Conservation (phyloP, 73 alveolate genomes). For the Diophrys appendiculata region DNA sequence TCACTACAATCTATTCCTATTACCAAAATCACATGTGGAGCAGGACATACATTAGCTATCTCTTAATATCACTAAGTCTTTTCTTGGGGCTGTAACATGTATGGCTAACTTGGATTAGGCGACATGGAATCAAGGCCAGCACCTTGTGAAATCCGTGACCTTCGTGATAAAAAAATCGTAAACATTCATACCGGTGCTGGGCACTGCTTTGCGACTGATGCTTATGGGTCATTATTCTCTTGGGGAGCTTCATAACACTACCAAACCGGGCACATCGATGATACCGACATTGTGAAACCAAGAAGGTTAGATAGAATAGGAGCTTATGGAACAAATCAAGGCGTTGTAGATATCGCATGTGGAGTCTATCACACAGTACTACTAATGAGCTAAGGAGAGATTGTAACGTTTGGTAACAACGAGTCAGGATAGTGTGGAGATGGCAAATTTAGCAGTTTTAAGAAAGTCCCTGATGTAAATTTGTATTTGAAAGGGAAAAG, state of each 20-base stretch:
- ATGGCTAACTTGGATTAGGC: conserved; percentile 26
- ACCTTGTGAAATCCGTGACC: conserved; percentile 18
- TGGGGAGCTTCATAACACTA: conserved; percentile 40
- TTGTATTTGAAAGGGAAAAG: conserved; percentile 9
- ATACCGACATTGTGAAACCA: conserved; percentile 21
- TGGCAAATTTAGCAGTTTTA: neutral
- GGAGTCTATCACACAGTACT: conserved; percentile 14
- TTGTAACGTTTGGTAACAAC: conserved; percentile 23
- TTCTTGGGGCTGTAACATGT: conserved; percentile 37
- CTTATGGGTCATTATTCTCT: conserved; percentile 14
- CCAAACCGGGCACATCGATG: conserved; percentile 34
- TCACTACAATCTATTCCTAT: conserved; percentile 16
- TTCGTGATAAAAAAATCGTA: conserved; percentile 9
- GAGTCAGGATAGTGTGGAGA: conserved; percentile 41
- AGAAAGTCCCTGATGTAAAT: neutral
- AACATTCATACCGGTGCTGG: conserved; percentile 35
- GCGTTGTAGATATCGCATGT: conserved; percentile 18
- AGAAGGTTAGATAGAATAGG: conserved; percentile 15
- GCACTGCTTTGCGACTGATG: conserved; percentile 31
- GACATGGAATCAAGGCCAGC: neutral
- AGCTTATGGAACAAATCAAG: neutral
- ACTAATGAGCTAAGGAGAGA: conserved; percentile 9
- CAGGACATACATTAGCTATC: conserved; percentile 32
- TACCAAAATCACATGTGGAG: conserved; percentile 33
- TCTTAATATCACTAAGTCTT: conserved; percentile 7